Conservation (phyloP, 257 asterid genomes). For the Scutellaria galericulata region DNA sequence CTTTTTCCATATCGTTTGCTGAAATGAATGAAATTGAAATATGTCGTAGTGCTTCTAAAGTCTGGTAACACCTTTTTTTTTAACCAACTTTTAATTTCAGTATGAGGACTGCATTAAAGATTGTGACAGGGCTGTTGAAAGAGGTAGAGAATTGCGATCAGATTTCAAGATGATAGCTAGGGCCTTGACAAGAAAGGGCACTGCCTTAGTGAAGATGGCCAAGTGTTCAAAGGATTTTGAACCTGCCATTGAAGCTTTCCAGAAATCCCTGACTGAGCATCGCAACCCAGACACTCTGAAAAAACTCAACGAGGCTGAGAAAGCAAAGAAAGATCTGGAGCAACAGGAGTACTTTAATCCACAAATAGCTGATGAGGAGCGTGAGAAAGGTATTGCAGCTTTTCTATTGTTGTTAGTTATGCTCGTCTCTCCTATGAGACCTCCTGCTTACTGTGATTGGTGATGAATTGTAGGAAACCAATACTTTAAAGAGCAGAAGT, state of each 20-base stretch:
- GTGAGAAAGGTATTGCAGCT: conserved; percentile 75
- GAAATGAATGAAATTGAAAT: neutral
- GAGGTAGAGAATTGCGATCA: conserved; percentile 85
- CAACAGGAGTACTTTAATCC: conserved; percentile 90
- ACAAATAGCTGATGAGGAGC: conserved; percentile 89
- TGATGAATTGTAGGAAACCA: conserved; percentile 61
- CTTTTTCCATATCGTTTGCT: neutral
- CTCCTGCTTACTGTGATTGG: neutral
- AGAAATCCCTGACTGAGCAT: conserved; percentile 92
- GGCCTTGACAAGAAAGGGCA: conserved; percentile 95
- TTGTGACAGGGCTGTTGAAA: conserved; percentile 94
- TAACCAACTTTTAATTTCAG: conserved; percentile 40
- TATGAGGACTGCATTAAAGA: conserved; percentile 84
- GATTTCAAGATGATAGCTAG: conserved; percentile 92
- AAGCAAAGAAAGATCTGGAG: conserved; percentile 90
- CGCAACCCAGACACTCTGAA: conserved; percentile 93
- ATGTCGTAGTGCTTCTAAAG: neutral
- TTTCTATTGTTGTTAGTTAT: neutral
- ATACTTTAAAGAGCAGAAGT: conserved; percentile 82
- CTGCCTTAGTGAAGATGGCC: conserved; percentile 82
- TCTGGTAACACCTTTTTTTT: too few relatives aligned
- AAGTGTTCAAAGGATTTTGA: conserved; percentile 79
- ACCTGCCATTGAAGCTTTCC: conserved; percentile 83
- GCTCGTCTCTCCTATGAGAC: neutral
- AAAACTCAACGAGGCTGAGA: conserved; percentile 90